These are phyloP conservation scores for Colletotrichum melonis DNA, from an alignment of 2,329 filamentous ascomycete genomes.

Conservation along the genomic window DNA sequence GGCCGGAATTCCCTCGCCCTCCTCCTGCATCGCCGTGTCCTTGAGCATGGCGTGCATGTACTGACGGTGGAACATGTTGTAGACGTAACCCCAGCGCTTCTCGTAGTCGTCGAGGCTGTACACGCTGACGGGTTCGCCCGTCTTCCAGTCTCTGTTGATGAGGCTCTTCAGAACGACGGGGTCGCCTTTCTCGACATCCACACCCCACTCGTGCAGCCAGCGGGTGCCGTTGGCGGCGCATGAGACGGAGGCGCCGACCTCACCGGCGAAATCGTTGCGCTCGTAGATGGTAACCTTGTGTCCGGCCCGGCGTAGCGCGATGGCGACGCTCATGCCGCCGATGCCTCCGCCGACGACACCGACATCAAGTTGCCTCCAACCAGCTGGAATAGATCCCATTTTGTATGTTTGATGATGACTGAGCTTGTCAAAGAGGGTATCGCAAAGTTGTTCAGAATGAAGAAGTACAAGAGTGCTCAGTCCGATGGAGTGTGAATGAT, in stretches of 20 bases:
- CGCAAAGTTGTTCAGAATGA: not conserved
- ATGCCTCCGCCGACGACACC: constrained; percentile 60
- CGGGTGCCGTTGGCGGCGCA: constrained; percentile 78
- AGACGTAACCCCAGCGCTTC: constrained; percentile 71
- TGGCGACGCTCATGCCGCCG: constrained; percentile 58
- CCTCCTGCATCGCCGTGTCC: constrained; percentile 64
- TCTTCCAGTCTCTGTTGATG: constrained; percentile 78
- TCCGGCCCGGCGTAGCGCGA: constrained; percentile 58
- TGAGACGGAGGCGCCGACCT: constrained; percentile 75
- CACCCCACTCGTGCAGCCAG: constrained; percentile 76
- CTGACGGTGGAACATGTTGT: constrained; percentile 78
- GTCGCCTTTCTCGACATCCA: constrained; percentile 72
- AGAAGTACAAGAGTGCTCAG: not conserved
- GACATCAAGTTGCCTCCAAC: constrained; percentile 58
- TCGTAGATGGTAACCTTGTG: constrained; percentile 72
- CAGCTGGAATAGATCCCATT: constrained; percentile 34
- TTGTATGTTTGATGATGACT: not conserved
- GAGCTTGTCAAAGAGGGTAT: not conserved
- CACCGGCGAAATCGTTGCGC: constrained; percentile 72
- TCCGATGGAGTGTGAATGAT: not conserved
- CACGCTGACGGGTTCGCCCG: constrained; percentile 72
- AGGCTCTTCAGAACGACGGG: constrained; percentile 74
- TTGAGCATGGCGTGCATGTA: constrained; percentile 77
- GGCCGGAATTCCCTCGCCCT: constrained; percentile 65
- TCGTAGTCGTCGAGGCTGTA: constrained; percentile 75